These are phyloP conservation scores for Pichia ethanolica DNA, from an alignment of 805 yeast species.

Conservation along the genomic window DNA sequence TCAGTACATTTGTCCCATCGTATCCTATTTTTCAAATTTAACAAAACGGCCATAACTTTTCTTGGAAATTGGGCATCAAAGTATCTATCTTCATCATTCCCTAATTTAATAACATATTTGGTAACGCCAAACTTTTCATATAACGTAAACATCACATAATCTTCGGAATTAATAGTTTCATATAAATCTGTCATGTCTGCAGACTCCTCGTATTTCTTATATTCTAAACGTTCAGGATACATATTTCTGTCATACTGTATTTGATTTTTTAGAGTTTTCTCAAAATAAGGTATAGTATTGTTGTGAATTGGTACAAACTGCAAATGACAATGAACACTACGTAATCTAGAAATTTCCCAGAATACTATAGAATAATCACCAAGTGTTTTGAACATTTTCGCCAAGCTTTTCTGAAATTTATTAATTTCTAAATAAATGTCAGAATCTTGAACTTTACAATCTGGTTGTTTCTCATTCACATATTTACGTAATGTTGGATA, in stretches of 20 bases:
- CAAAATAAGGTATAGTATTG: conserved; percentile 34
- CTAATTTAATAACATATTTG: conserved; percentile 15
- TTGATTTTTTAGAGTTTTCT: conserved; percentile 38
- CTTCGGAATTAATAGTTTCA: conserved; percentile 20
- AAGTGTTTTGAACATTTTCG: conserved; percentile 36
- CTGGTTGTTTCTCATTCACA: conserved; percentile 19
- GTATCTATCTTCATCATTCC: conserved; percentile 23
- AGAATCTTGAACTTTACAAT: conserved; percentile 23
- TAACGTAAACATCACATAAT: conserved; percentile 6
- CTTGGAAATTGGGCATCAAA: conserved; percentile 82
- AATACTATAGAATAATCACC: conserved; percentile 46
- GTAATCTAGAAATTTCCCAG: conserved; percentile 60
- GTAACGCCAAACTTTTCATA: conserved; percentile 24
- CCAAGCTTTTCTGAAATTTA: conserved; percentile 40
- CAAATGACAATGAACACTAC: conserved; percentile 67
- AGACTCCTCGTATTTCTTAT: conserved; percentile 26
- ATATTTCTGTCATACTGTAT: conserved; percentile 40
- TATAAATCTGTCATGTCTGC: conserved; percentile 16
- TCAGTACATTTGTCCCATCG: conserved; percentile 77
- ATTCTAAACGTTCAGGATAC: conserved; percentile 34
- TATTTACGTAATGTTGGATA: conserved; percentile 34
- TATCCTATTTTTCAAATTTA: conserved; percentile 53
- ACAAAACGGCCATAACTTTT: conserved; percentile 58
- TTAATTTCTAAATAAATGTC: conserved; percentile 38
- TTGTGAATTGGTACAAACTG: conserved; percentile 65